Conservation (phyloP, 352 stramenopile species). For the Phytophthora tubulina region DNA sequence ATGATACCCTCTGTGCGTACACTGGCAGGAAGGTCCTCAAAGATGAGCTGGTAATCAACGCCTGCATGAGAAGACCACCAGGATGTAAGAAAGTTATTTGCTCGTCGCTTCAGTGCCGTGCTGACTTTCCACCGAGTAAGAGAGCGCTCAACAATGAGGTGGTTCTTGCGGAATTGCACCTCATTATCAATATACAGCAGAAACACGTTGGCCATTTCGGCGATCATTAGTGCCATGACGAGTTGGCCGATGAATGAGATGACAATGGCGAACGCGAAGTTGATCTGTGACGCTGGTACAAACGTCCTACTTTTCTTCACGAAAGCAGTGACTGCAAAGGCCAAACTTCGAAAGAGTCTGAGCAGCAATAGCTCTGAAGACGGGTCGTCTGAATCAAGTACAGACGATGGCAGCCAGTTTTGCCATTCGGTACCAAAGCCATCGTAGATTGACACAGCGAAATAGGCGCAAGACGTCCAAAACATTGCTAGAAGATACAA, state of each 20-base stretch:
- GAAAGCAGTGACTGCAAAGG: slow-evolving; percentile 64
- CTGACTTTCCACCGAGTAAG: slow-evolving; percentile 56
- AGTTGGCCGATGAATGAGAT: slow-evolving; percentile 67
- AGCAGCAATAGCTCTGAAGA: slow-evolving; percentile 44
- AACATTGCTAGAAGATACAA: slow-evolving; percentile 71
- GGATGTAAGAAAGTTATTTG: slow-evolving; percentile 56
- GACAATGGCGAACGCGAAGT: slow-evolving; percentile 62
- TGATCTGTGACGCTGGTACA: slow-evolving; percentile 46
- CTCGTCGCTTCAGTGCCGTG: slow-evolving; percentile 44
- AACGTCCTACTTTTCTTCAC: slow-evolving; percentile 73
- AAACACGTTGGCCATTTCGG: slow-evolving; percentile 73
- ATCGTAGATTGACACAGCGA: slow-evolving; percentile 65
- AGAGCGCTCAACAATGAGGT: slow-evolving; percentile 66
- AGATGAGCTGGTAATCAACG: slow-evolving; percentile 67
- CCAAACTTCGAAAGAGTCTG: slow-evolving; percentile 58
- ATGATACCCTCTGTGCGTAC: slow-evolving; percentile 62
- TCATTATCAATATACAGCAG: slow-evolving; percentile 71
- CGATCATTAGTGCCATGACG: slow-evolving; percentile 83
- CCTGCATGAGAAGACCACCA: slow-evolving; percentile 71
- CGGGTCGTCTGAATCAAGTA: slow-evolving; percentile 43
- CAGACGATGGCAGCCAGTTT: slow-evolving; percentile 52
- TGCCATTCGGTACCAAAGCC: slow-evolving; percentile 65
- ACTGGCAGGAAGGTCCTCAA: slow-evolving; percentile 57
- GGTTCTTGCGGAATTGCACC: slow-evolving; percentile 77
- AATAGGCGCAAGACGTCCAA: slow-evolving; percentile 73